A percentile compares a stretch with the other conserved stretches of the same genome.
phyloP scores from a whole-genome alignment of 2,329 filamentous ascomycete genomes.

The Ophiocordyceps australis region DNA sequence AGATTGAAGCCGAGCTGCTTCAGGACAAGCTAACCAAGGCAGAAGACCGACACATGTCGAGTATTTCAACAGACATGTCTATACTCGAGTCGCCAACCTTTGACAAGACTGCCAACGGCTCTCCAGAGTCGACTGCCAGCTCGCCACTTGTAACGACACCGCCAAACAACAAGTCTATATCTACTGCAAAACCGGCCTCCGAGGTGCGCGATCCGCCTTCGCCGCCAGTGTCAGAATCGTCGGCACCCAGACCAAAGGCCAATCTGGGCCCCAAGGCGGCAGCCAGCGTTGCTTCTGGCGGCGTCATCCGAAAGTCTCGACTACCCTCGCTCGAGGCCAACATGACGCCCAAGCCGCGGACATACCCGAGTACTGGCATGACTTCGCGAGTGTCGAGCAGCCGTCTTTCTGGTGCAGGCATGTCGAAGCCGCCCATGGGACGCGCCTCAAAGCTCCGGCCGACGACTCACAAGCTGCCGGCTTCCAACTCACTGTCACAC shows the following conservation, averaged over 20 bases:
- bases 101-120: conserved; percentile 50
- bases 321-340: conserved; percentile 35
- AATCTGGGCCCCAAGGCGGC: conserved; percentile 21
- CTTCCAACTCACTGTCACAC: conserved; percentile 64
- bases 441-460: conserved; percentile 37
- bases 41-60: conserved; percentile 36
- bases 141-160: conserved; percentile 84
- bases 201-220: conserved; percentile 74
- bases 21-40: conserved; percentile 80
- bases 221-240: conserved; percentile 80
- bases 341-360: conserved; percentile 38
- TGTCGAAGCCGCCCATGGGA: conserved; percentile 24
- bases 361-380: conserved; percentile 19
- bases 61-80: conserved; percentile 43
- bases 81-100: conserved; percentile 53
- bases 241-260: conserved; percentile 37
- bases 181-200: conserved; percentile 37
- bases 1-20: conserved; percentile 86
- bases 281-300: conserved; percentile 6
- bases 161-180: conserved; percentile 49
- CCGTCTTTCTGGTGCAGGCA: conserved; percentile 26
- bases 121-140: conserved; percentile 71
- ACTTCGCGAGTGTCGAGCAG: conserved; percentile 6
- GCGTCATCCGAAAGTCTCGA: conserved; percentile 24
- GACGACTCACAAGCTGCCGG: conserved; percentile 29